Evolutionary conservation across 768 basidiomycete species (phyloP).

Genomic region (Russula sp.): DNA sequence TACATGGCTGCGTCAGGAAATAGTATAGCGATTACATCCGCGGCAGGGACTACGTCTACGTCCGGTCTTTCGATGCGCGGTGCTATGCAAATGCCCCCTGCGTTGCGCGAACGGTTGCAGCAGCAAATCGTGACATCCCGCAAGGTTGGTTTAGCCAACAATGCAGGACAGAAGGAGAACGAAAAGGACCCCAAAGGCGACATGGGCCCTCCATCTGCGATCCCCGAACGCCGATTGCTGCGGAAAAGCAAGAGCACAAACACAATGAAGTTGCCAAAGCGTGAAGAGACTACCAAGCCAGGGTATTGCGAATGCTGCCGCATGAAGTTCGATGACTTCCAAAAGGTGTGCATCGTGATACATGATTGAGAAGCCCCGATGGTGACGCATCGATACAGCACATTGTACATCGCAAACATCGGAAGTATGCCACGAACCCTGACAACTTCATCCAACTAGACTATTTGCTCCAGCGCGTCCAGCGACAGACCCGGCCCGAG

Average conservation of each 20-base stretch:
- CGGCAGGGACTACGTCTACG: slow-evolving; percentile 77
- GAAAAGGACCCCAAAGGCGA: slow-evolving; percentile 32
- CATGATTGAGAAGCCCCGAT: background rate
- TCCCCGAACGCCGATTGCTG: slow-evolving; percentile 48
- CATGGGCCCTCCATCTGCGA: slow-evolving; percentile 64
- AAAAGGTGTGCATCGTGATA: slow-evolving; percentile 44
- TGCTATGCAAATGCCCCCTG: slow-evolving; percentile 40
- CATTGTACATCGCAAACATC: slow-evolving; percentile 61
- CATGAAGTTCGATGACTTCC: slow-evolving; percentile 82
- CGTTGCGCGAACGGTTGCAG: slow-evolving; percentile 49
- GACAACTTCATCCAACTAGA: slow-evolving; percentile 79
- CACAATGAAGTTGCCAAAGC: slow-evolving; percentile 62
- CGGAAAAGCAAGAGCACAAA: slow-evolving; percentile 79
- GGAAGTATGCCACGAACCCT: slow-evolving; percentile 71
- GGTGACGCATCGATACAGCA: slow-evolving; percentile 45
- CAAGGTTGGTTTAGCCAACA: slow-evolving; percentile 34
- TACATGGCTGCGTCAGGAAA: slow-evolving; percentile 94
- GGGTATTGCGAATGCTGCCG: slow-evolving; percentile 99
- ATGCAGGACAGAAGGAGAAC: slow-evolving; percentile 26
- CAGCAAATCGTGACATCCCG: slow-evolving; percentile 64
- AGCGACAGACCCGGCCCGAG: slow-evolving; percentile 37
- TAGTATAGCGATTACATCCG: slow-evolving; percentile 87
- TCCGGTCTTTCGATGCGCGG: slow-evolving; percentile 40
- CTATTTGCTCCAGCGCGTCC: slow-evolving; percentile 56
- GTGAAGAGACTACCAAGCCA: slow-evolving; percentile 83